Evolutionary conservation across 805 yeast genomes (phyloP).

Genomic region (Candida ponderosae): DNA sequence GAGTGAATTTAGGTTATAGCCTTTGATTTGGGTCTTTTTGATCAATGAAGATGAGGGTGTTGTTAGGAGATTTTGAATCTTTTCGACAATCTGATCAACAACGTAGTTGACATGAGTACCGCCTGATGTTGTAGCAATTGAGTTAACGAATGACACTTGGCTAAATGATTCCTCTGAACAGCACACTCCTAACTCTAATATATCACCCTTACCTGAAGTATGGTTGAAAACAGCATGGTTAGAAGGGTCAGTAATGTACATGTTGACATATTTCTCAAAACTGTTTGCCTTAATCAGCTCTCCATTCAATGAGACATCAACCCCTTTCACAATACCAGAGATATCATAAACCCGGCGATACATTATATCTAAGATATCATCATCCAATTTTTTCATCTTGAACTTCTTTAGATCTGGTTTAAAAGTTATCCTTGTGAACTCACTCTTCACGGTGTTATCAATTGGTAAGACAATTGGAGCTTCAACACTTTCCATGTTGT

Average conservation of each 20-base stretch:
- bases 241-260: constrained; percentile 82
- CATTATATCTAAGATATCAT: constrained; percentile 74
- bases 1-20: no score
- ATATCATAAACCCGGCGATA: constrained; percentile 92
- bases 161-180: constrained; percentile 85
- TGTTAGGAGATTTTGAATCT: constrained; percentile 54
- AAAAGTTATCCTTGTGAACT: constrained; percentile 82
- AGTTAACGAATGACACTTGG: constrained; percentile 94
- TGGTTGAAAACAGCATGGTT: no score
- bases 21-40: no score
- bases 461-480: constrained; percentile 70
- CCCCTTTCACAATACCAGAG: constrained; percentile 85
- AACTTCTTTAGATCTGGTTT: constrained; percentile 82
- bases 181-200: constrained; percentile 89
- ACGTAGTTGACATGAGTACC: constrained; percentile 91
- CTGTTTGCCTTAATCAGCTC: constrained; percentile 57
- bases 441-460: constrained; percentile 44
- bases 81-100: constrained; percentile 76
- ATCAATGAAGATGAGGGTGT: no score
- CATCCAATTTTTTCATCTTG: constrained; percentile 78
- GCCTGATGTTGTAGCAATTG: constrained; percentile 95
- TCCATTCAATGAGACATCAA: constrained; percentile 73
- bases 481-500: constrained; percentile 74
- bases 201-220: no score
- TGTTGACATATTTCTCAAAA: constrained; percentile 82